Evolutionary conservation across 495 filamentous ascomycete species (phyloP).

Genomic region (Apiosordaria backusii): DNA sequence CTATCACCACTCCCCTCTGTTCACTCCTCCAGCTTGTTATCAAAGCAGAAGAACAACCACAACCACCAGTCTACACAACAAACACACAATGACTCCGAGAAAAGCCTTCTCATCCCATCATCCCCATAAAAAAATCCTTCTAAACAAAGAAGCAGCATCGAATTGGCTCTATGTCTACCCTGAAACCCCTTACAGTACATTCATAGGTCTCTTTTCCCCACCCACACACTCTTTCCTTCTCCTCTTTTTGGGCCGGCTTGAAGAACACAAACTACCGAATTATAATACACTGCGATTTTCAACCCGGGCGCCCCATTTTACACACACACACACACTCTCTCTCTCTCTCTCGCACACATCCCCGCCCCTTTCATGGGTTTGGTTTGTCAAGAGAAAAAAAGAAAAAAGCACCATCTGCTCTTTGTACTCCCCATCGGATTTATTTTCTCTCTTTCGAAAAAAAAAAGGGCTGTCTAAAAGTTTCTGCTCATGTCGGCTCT

Average conservation of each 20-base stretch:
- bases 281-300: constrained; percentile 34
- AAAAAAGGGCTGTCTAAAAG: constrained; percentile 31
- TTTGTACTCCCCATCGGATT: not conserved
- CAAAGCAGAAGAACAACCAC: too few species aligned
- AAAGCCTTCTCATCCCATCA: too few species aligned
- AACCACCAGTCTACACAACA: not conserved
- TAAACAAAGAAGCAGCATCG: constrained; percentile 29
- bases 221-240: not conserved
- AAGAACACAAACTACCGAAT: constrained; percentile 11
- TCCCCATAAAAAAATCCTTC: not conserved
- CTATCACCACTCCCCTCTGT: too few species aligned
- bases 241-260: not conserved
- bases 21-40: too few species aligned
- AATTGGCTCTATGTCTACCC: constrained; percentile 39
- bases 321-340: not conserved
- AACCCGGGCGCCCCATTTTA: constrained; percentile 12
- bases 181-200: constrained; percentile 31
- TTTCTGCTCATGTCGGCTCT: constrained; percentile 89
- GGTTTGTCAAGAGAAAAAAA: not conserved
- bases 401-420: not conserved
- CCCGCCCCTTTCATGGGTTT: not conserved
- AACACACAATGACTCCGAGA: not conserved
- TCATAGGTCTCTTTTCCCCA: constrained; percentile 6
- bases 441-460: not conserved
- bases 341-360: too few species aligned